These are phyloP conservation scores for Pestalotiopsis sp. DNA, from an alignment of 2,329 filamentous ascomycete genomes.

Conservation along the genomic window DNA sequence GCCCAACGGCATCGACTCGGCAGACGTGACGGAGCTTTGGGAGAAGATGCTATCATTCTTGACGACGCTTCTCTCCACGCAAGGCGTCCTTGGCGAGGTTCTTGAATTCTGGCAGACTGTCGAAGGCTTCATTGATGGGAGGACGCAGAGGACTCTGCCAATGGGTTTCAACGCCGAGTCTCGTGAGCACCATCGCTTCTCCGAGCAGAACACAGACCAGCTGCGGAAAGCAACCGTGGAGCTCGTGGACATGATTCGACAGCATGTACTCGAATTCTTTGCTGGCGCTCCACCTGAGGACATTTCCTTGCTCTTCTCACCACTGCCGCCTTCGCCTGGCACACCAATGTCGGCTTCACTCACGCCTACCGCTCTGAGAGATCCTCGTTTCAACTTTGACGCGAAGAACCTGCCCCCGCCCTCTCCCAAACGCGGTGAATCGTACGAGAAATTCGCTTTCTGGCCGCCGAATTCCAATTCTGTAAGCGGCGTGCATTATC, in stretches of 20 bases:
- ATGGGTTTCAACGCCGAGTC: slow-evolving; percentile 82
- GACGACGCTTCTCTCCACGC: slow-evolving; percentile 71
- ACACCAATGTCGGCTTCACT: slow-evolving; percentile 62
- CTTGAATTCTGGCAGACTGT: slow-evolving; percentile 93
- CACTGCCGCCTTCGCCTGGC: slow-evolving; percentile 69
- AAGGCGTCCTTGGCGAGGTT: slow-evolving; percentile 85
- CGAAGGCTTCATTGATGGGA: slow-evolving; percentile 86
- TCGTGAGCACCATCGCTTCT: slow-evolving; percentile 77
- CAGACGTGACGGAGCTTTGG: slow-evolving; percentile 88
- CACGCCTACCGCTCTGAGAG: slow-evolving; percentile 61
- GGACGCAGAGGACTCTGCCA: slow-evolving; percentile 78
- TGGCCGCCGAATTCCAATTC: slow-evolving; percentile 95
- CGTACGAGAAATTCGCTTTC: slow-evolving; percentile 93
- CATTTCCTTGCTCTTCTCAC: slow-evolving; percentile 83
- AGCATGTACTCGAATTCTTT: slow-evolving; percentile 81
- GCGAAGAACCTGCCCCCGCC: slow-evolving; percentile 74
- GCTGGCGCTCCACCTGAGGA: slow-evolving; percentile 88
- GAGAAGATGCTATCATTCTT: slow-evolving; percentile 81
- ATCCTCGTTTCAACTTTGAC: slow-evolving; percentile 81
- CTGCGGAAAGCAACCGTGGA: slow-evolving; percentile 80
- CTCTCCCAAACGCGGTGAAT: slow-evolving; percentile 77
- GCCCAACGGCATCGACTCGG: slow-evolving; percentile 70
- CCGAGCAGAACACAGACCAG: slow-evolving; percentile 68
- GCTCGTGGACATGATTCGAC: slow-evolving; percentile 80
- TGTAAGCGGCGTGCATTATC: slow-evolving; percentile 86